Conservation (phyloP, 2,329 filamentous ascomycete genomes). For the Daldinia sp. region DNA sequence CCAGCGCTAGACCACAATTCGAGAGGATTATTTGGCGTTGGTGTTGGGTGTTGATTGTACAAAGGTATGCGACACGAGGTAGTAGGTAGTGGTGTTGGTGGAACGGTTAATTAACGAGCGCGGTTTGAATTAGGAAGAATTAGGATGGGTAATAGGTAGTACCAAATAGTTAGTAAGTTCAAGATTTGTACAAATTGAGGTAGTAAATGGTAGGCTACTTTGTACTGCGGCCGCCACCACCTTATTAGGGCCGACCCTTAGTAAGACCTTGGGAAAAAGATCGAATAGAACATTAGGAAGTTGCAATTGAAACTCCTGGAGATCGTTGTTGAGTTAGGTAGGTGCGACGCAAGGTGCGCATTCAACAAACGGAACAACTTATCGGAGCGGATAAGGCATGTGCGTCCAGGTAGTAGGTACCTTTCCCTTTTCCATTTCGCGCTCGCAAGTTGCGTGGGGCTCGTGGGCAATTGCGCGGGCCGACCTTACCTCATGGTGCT, state of each 20-base stretch:
- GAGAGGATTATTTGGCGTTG: not conserved
- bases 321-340: slow-evolving; percentile 4
- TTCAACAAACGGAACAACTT: slow-evolving; percentile 32
- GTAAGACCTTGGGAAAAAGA: slow-evolving; percentile 22
- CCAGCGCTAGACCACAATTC: slow-evolving; percentile 29
- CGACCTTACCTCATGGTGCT: not conserved
- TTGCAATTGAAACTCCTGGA: slow-evolving; percentile 14
- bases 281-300: slow-evolving; percentile 20
- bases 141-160: slow-evolving; percentile 2
- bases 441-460: no score
- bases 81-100: not conserved
- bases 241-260: slow-evolving; percentile 16
- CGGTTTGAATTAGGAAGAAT: slow-evolving; percentile 11
- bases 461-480: not conserved
- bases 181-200: slow-evolving; percentile 7
- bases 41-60: slow-evolving; percentile 11
- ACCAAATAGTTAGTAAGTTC: not conserved
- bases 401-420: not conserved
- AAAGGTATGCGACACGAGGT: slow-evolving; percentile 1
- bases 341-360: not conserved
- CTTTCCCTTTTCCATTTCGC: no score
- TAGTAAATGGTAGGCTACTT: slow-evolving; percentile 23
- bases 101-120: slow-evolving; percentile 10
- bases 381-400: slow-evolving; percentile 11
- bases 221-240: slow-evolving; percentile 25